Evolutionary conservation across 2,329 filamentous ascomycete genomes (phyloP).

Genomic region (Arthrinium puccinioides): DNA sequence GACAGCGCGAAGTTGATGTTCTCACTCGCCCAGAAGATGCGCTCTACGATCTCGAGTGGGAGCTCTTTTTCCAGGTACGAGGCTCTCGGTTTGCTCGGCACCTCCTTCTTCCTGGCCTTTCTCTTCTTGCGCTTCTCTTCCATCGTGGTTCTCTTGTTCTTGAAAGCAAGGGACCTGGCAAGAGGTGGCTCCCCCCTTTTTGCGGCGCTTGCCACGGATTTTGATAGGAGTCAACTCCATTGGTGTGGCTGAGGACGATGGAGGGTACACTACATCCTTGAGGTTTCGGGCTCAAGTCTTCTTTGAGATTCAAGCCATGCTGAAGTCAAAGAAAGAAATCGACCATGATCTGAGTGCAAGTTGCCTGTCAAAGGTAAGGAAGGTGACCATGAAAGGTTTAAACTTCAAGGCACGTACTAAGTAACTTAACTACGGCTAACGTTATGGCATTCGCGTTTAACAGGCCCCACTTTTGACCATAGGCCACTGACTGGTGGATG

Average conservation of each 20-base stretch:
- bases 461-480: too few species aligned
- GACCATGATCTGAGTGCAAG: too few species aligned
- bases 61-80: constrained; percentile 27
- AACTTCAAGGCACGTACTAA: too few species aligned
- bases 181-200: constrained; percentile 5
- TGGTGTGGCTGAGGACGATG: not conserved
- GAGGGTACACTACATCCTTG: not conserved
- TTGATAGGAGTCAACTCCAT: constrained; percentile 44
- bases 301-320: too few species aligned
- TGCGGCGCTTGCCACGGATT: constrained; percentile 20
- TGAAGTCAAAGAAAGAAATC: too few species aligned
- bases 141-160: not conserved
- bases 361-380: too few species aligned
- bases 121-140: not conserved
- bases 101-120: constrained; percentile 3
- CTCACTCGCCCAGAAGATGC: constrained; percentile 41
- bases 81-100: constrained; percentile 6
- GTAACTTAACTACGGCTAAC: too few species aligned
- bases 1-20: constrained; percentile 40
- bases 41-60: constrained; percentile 46
- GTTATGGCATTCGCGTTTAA: too few species aligned
- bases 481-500: too few species aligned
- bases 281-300: too few species aligned
- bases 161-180: not conserved
- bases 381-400: too few species aligned